Evolutionary conservation across 208 protist species (phyloP).

Genomic region (Trypanosoma scelopori): DNA sequence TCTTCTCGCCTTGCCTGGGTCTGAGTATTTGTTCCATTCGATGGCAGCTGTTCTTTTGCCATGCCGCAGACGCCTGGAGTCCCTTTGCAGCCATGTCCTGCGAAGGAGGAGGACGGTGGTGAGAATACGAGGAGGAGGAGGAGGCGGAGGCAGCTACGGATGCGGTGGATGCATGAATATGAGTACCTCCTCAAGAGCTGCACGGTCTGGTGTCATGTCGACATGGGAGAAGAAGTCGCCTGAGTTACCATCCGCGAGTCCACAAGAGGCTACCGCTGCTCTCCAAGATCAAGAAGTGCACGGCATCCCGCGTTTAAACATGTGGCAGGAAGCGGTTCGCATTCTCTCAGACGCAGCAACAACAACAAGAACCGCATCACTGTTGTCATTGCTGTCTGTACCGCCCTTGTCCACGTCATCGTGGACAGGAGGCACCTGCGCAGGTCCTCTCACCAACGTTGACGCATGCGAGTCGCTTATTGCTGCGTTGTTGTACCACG

Average conservation of each 20-base stretch:
- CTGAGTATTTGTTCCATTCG: neutral
- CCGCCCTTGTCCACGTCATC: too few relatives aligned
- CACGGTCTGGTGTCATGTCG: neutral
- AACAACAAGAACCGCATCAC: neutral
- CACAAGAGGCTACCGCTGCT: neutral
- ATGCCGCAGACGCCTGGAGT: slow-evolving; percentile 8
- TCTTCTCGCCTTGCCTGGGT: neutral
- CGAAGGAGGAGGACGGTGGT: neutral
- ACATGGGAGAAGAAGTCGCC: neutral
- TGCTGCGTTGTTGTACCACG: slow-evolving; percentile 29
- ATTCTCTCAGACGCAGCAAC: slow-evolving; percentile 4
- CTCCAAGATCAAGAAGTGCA: slow-evolving; percentile 1
- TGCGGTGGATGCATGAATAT: slow-evolving; percentile 6
- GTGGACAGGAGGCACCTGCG: neutral
- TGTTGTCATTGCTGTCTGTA: neutral
- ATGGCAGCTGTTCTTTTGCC: slow-evolving; percentile 1
- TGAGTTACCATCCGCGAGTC: neutral
- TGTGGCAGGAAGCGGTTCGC: slow-evolving; percentile 20
- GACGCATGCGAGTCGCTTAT: slow-evolving; percentile 23
- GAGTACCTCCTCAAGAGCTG: neutral
- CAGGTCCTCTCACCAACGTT: neutral
- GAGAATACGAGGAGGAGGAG: neutral
- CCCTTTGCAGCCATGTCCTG: neutral
- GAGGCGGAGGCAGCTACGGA: neutral
- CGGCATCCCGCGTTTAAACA: neutral